Evolutionary conservation across 768 basidiomycete species (phyloP), one percentile per base, ranked within the genome.

Genomic region (Cyclocybe aegerita): DNA sequence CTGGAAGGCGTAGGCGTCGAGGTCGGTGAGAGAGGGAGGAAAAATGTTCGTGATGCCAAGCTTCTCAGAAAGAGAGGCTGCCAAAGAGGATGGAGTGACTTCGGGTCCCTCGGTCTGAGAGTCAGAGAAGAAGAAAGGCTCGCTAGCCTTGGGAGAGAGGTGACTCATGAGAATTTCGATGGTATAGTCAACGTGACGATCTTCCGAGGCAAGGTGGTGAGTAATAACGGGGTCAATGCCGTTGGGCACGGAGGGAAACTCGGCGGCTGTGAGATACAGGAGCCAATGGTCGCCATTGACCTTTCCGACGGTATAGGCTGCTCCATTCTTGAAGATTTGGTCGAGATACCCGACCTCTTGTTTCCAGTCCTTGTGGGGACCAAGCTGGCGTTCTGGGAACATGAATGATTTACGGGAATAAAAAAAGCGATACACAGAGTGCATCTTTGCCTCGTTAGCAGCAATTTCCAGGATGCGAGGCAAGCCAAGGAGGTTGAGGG

Each of bases 231-330:
- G 43, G 52, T 49, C 54, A 45, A 55, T 50, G 12, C 54, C 44
- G 23, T 23, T 23, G 23, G 4, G 4, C 50, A 56, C 36, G 44
- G 60, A 58, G 56, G 57, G 61, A 48, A 65, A 57, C 43, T 65
- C 60, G 10, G 90, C 87, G 1, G 73, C 77, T 14, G 93, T 93
- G 59, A 98, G 78, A 72, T 98, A 99, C 36, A 98, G 83, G 41
- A 98, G 71, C 97, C 97, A 99, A 71, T 99, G 97, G 69, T 98
- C 94, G 42, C 96, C 92, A 68, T 99, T 99, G 68, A 96, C 90
- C 63, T 94, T 95, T 51, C 97, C 97, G 54, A 98, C 86, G 30
- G 92, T 95, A 73, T 99, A 99, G 3, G 95, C 97, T 6, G 93
- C 83, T 42, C 94, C 94, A 65, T 82, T 81, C 59, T 79, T 77